Conservation (phyloP, 768 basidiomycete genomes). For the Leccinum rimulosum region DNA sequence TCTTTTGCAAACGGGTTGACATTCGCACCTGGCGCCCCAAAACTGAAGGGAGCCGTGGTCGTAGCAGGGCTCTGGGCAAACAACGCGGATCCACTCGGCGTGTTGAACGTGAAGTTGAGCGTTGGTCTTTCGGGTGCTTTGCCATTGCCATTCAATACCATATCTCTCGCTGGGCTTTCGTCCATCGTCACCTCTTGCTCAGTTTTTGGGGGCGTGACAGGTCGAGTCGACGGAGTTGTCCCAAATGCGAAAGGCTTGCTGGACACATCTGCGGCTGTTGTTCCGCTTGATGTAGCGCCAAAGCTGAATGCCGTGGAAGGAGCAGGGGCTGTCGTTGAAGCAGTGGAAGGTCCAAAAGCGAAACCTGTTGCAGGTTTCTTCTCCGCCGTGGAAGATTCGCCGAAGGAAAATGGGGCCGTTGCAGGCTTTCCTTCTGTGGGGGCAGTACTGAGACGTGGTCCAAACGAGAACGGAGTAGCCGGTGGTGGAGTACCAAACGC, state of each 20-base stretch:
- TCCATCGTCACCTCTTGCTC: slow-evolving; percentile 78
- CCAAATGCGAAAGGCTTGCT: slow-evolving; percentile 59
- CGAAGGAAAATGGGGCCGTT: slow-evolving; percentile 25
- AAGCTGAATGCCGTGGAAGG: slow-evolving; percentile 45
- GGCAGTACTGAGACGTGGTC: slow-evolving; percentile 25
- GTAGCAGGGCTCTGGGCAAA: slow-evolving; percentile 36
- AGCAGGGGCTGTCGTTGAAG: slow-evolving; percentile 34
- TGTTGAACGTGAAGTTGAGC: slow-evolving; percentile 48
- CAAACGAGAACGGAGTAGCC: slow-evolving; percentile 44
- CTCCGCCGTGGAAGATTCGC: slow-evolving; percentile 33
- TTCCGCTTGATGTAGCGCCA: slow-evolving; percentile 36
- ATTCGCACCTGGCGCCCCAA: slow-evolving; percentile 28
- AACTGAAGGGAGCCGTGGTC: slow-evolving; percentile 34
- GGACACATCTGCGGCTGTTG: slow-evolving; percentile 41
- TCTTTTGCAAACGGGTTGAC: slow-evolving; percentile 52
- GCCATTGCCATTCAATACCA: slow-evolving; percentile 40
- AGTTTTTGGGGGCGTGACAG: slow-evolving; percentile 64
- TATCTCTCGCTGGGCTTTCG: slow-evolving; percentile 72
- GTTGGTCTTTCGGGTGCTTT: slow-evolving; percentile 41
- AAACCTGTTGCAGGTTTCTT: slow-evolving; percentile 41
- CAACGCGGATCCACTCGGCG: slow-evolving; percentile 34
- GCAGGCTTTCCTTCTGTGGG: slow-evolving; percentile 24
- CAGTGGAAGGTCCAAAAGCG: slow-evolving; percentile 39
- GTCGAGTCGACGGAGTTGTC: slow-evolving; percentile 38
- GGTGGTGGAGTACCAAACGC: slow-evolving; percentile 35